Evolutionary conservation across 768 basidiomycete genomes (phyloP).

Genomic region (Pleurotus eryngii): DNA sequence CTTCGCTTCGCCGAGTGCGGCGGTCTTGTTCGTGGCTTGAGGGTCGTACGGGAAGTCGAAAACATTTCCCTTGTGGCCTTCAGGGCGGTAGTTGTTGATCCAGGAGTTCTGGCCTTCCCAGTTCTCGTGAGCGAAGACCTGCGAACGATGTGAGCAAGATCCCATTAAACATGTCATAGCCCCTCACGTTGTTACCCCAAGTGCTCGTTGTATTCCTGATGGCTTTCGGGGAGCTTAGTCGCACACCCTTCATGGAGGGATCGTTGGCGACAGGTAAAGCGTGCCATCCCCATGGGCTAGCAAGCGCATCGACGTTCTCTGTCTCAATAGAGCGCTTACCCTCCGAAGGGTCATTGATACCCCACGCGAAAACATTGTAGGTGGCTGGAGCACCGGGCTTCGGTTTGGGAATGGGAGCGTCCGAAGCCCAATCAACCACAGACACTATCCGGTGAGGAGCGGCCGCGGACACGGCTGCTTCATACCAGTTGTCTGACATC

Average conservation of each 20-base stretch:
- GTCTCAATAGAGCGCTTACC: constrained; percentile 57
- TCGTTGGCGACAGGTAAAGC: constrained; percentile 69
- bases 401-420: constrained; percentile 53
- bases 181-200: constrained; percentile 76
- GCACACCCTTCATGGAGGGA: constrained; percentile 39
- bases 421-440: constrained; percentile 94
- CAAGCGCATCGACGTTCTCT: constrained; percentile 72
- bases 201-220: constrained; percentile 72
- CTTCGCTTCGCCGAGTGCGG: constrained; percentile 69
- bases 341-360: constrained; percentile 78
- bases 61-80: constrained; percentile 46
- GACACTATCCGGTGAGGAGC: constrained; percentile 79
- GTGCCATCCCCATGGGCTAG: constrained; percentile 94
- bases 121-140: constrained; percentile 93
- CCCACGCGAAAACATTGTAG: constrained; percentile 78
- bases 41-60: constrained; percentile 82
- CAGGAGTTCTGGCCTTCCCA: constrained; percentile 72
- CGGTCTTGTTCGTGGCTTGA: constrained; percentile 46
- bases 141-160: background rate
- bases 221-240: background rate
- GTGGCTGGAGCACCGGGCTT: constrained; percentile 32
- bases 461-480: constrained; percentile 73
- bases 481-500: constrained; percentile 96
- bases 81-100: constrained; percentile 77
- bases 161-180: background rate